Percentiles rank a stretch among this genome's conserved stretches.
Conservation (phyloP, 1,139 yeast genomes). For the Lodderomyces oxycetoniae region DNA sequence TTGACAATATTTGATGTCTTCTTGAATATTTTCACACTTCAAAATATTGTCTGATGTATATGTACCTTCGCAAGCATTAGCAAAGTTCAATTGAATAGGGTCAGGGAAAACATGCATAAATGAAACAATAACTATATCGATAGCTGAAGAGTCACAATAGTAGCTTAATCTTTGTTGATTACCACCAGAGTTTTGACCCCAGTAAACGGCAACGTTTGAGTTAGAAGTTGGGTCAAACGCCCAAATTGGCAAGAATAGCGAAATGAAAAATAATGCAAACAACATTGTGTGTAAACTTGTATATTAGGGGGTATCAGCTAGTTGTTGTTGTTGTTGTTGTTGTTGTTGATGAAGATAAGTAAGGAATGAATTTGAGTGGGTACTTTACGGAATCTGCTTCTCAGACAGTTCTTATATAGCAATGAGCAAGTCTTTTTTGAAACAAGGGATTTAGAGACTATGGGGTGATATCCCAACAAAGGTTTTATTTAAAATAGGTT, state of each 20-base stretch:
- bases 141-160: slow-evolving; percentile 66
- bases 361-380: slow-evolving; percentile 6
- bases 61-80: slow-evolving; percentile 56
- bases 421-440: too few relatives aligned
- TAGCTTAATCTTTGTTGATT: slow-evolving; percentile 57
- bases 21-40: slow-evolving; percentile 61
- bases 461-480: too few relatives aligned
- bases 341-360: neutral
- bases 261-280: slow-evolving; percentile 7
- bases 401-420: too few relatives aligned
- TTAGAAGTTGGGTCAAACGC: slow-evolving; percentile 45
- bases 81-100: slow-evolving; percentile 53
- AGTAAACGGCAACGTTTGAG: slow-evolving; percentile 70
- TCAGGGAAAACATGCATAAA: slow-evolving; percentile 64
- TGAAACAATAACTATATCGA: slow-evolving; percentile 69
- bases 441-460: too few relatives aligned
- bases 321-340: neutral
- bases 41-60: slow-evolving; percentile 49
- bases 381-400: too few relatives aligned
- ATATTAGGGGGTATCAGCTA: neutral
- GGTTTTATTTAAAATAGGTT: too few relatives aligned
- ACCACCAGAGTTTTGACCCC: slow-evolving; percentile 82
- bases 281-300: slow-evolving; percentile 1
- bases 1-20: slow-evolving; percentile 83
- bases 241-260: slow-evolving; percentile 10